Base-by-base conservation (phyloP, 2,329 filamentous ascomycete genomes). In the Clonostachys chloroleuca region DNA sequence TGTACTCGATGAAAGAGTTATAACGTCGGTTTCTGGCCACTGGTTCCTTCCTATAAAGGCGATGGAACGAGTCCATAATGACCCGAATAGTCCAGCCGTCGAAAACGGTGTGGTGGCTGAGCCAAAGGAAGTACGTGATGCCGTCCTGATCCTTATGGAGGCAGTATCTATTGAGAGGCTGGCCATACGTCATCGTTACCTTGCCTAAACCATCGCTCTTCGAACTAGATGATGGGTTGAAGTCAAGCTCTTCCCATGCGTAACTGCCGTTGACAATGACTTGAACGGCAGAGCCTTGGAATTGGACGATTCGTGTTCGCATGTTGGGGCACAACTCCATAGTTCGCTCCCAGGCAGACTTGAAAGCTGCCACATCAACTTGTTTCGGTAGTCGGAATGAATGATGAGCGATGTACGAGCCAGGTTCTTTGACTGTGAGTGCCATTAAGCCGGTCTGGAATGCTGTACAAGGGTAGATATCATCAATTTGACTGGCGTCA, bases 381-480 rank as follows among this genome's bases (percentile, higher is more conserved):
- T 56, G 18, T 12, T 36, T 35, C 1, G 50, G 34, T 2, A 65
- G 51, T 12, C 52, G 50, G 14, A 62, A 49, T 3, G 55, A 57
- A 18, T 59, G 51, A 33, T 62, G 58, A 4, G 61, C 59, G 12
- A 70, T 57, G 37, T 74, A 74, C 2, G 64, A 62, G 3, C 66
- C 67, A 1, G 56, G 44, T 13, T 63, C 54, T 36, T 61, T 61
- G n/a, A 52, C 56, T 1, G 67, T 58, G 5, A 78, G 53, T 2
- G 73, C 70, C 56, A 79, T 67, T 3, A 79, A 62, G 5, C 69
- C 72, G 52, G 75, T 72, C 49, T 79, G 75, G 1, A 76, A 55
- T 1, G 73, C 1, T 70, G 50, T 0, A 67, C 62, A 18, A 73
- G 53, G 69, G 41, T 66, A 72, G 1, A 64, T 51, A 47, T 74